These are phyloP conservation scores for Arctium minus DNA, from an alignment of 129 eudicot genomes.

Conservation along the genomic window DNA sequence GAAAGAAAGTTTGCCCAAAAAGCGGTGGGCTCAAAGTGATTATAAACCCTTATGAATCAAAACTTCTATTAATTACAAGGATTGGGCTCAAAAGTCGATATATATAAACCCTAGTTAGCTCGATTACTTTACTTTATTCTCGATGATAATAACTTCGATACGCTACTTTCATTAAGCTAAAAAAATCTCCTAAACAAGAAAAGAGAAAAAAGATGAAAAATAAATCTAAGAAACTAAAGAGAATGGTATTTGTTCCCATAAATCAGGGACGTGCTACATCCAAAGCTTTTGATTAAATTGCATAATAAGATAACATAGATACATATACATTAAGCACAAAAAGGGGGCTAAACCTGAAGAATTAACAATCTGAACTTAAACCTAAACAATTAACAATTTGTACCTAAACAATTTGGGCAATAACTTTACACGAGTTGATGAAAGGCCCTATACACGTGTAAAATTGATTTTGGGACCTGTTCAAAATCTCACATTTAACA, in stretches of 20 bases:
- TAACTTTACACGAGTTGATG: no score
- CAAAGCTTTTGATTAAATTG: no score
- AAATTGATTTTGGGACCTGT: no score
- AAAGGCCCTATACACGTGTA: no score
- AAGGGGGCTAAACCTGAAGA: no score
- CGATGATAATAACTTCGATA: neutral
- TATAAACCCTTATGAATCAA: neutral
- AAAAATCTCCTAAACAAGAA: neutral
- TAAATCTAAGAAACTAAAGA: neutral
- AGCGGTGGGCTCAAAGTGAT: neutral
- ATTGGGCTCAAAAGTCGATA: neutral
- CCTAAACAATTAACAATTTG: no score
- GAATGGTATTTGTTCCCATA: neutral
- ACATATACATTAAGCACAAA: no score
- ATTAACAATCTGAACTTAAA: no score
- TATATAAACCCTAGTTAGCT: neutral
- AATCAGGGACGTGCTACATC: no score
- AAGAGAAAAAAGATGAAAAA: neutral
- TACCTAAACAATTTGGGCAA: no score
- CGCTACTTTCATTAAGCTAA: neutral
- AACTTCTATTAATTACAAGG: neutral
- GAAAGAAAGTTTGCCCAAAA: neutral
- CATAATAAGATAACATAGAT: no score
- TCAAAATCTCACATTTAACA: no score
- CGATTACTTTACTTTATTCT: neutral